phyloP scores from a whole-genome alignment of 2,329 filamentous ascomycete genomes.

The Zasmidium cellare region DNA sequence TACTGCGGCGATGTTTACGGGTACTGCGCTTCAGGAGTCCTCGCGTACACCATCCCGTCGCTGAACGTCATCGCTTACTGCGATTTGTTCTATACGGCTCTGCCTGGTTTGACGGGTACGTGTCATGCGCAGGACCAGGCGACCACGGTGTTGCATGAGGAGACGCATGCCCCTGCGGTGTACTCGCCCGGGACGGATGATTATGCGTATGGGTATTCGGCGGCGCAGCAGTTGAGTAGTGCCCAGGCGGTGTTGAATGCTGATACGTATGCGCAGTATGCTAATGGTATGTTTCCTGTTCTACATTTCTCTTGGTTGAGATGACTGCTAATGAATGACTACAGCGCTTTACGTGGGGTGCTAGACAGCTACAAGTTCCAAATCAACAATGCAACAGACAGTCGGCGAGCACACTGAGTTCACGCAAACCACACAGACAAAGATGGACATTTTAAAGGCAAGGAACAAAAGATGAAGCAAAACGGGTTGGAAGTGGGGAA shows the following conservation, averaged over 20 bases:
- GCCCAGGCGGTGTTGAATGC: conserved; percentile 61
- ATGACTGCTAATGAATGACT: background rate
- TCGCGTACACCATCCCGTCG: conserved; percentile 59
- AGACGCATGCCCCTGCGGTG: conserved; percentile 60
- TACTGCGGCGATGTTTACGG: conserved; percentile 61
- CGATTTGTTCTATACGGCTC: conserved; percentile 57
- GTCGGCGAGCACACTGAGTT: too few relatives aligned
- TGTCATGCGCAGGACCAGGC: conserved; percentile 68
- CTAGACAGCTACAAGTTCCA: background rate
- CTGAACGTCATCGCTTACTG: conserved; percentile 62
- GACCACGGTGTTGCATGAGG: conserved; percentile 65
- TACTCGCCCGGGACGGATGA: conserved; percentile 60
- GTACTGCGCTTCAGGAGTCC: conserved; percentile 53
- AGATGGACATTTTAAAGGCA: too few relatives aligned
- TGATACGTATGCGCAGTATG: conserved; percentile 60
- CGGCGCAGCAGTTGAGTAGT: conserved; percentile 46
- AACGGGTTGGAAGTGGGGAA: too few relatives aligned
- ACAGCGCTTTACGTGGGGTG: background rate
- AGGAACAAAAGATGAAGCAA: too few relatives aligned
- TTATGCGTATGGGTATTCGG: conserved; percentile 58
- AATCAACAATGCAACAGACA: too few relatives aligned
- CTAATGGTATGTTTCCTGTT: conserved; percentile 33
- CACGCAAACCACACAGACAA: too few relatives aligned
- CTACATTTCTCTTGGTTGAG: too few relatives aligned
- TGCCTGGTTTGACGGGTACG: conserved; percentile 49